Percentiles rank a stretch among this genome's conserved stretches.
phyloP scores from a whole-genome alignment of 1,139 yeast species.

The Blastobotrys ciferrii region DNA sequence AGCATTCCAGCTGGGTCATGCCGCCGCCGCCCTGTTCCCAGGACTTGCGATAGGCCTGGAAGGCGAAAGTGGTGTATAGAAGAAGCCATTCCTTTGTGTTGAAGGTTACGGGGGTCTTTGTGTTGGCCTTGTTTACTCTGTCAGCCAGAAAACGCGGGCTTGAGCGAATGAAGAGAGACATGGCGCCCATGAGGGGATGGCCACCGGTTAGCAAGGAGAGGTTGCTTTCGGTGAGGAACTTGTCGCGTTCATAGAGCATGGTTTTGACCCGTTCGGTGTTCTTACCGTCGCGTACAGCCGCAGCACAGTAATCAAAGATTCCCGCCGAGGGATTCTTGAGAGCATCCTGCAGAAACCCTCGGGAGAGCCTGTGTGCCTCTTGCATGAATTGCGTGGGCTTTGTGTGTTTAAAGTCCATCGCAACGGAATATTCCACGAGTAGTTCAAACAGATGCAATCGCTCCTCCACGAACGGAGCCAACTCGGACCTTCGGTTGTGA shows the following conservation, averaged over 20 bases:
- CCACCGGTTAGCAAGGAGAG: neutral
- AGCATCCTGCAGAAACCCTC: neutral
- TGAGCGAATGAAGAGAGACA: neutral
- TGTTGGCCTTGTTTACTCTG: neutral
- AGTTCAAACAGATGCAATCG: constrained; percentile 1
- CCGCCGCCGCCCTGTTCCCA: constrained; percentile 18
- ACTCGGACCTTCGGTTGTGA: neutral
- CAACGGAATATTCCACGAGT: neutral
- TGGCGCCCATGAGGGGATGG: constrained; percentile 4
- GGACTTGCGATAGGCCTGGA: constrained; percentile 10
- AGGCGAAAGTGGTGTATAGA: constrained; percentile 4
- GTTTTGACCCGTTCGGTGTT: neutral
- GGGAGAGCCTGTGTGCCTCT: neutral
- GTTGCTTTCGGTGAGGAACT: neutral
- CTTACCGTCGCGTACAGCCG: neutral
- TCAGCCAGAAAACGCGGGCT: constrained; percentile 5
- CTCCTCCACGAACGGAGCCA: neutral
- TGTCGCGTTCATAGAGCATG: constrained; percentile 1
- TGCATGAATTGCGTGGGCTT: neutral
- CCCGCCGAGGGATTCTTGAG: neutral
- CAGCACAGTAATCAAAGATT: neutral
- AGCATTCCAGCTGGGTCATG: constrained; percentile 1
- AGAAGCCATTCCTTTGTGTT: constrained; percentile 7
- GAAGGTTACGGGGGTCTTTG: constrained; percentile 1
- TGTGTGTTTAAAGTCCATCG: constrained; percentile 2